phyloP scores from a whole-genome alignment of 257 asterid genomes.

The Solanum phureja region DNA sequence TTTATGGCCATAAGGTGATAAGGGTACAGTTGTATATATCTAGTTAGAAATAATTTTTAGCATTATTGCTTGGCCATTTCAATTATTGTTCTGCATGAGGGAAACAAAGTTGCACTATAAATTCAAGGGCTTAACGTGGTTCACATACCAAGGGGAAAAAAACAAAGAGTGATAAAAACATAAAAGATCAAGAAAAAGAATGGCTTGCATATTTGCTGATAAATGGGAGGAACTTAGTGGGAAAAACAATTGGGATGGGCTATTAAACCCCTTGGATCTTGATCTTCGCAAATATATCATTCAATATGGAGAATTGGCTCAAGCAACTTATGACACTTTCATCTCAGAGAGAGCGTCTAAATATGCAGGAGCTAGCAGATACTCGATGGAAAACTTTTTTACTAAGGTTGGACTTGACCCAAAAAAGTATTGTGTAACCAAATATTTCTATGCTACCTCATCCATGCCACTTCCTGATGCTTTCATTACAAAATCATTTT shows the following conservation, averaged over 20 bases:
- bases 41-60: neutral
- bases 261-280: neutral
- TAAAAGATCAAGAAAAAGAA: neutral
- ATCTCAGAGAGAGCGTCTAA: slow-evolving; percentile 47
- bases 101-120: neutral
- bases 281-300: neutral
- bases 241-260: neutral
- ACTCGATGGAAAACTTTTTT: slow-evolving; percentile 33
- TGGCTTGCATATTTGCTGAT: neutral
- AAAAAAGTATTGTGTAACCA: slow-evolving; percentile 39
- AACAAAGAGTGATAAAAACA: neutral
- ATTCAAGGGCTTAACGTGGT: neutral
- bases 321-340: slow-evolving; percentile 21
- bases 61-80: neutral
- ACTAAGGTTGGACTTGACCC: slow-evolving; percentile 39
- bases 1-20: neutral
- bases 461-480: slow-evolving; percentile 34
- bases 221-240: neutral
- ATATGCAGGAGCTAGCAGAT: slow-evolving; percentile 59
- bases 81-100: neutral
- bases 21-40: neutral
- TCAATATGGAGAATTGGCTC: neutral
- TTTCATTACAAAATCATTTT: too few species aligned
- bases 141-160: neutral
- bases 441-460: slow-evolving; percentile 59